phyloP scores from a whole-genome alignment of 768 basidiomycete species.

The Lentinus brumalis region DNA sequence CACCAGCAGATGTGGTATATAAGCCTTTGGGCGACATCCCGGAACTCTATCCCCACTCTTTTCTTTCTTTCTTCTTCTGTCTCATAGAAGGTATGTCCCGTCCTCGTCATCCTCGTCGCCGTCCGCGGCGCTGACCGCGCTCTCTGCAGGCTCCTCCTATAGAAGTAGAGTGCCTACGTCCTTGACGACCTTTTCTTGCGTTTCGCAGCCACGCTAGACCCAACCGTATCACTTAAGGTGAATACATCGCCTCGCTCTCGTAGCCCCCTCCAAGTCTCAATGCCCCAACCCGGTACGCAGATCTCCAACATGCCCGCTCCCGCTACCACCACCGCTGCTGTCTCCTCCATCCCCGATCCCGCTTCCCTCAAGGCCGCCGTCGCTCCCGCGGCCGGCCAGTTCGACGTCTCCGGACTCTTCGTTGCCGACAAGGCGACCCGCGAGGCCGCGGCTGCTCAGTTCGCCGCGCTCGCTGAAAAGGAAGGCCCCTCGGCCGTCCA shows the following conservation, averaged over 20 bases:
- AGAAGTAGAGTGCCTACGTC: slow-evolving; percentile 65
- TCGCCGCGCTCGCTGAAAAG: slow-evolving; percentile 80
- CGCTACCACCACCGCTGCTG: slow-evolving; percentile 69
- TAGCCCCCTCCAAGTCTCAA: slow-evolving; percentile 6
- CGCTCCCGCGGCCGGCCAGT: slow-evolving; percentile 56
- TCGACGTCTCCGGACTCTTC: slow-evolving; percentile 79
- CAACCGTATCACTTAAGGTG: slow-evolving; percentile 27
- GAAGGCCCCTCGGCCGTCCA: slow-evolving; percentile 79
- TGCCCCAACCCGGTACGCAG: slow-evolving; percentile 34
- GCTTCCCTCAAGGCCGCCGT: slow-evolving; percentile 70
- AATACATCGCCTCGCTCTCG: slow-evolving; percentile 11
- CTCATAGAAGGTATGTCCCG: slow-evolving; percentile 36
- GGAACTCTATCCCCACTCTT: slow-evolving; percentile 39
- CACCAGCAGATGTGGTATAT: slow-evolving; percentile 24
- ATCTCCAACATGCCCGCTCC: slow-evolving; percentile 81
- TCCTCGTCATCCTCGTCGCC: slow-evolving; percentile 1
- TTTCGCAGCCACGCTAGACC: slow-evolving; percentile 38
- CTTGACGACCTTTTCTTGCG: slow-evolving; percentile 47
- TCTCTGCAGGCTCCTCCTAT: slow-evolving; percentile 39
- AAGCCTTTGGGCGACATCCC: slow-evolving; percentile 20
- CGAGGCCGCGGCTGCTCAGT: slow-evolving; percentile 64
- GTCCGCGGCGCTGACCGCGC: slow-evolving; percentile 12
- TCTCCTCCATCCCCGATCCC: slow-evolving; percentile 59
- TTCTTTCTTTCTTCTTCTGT: slow-evolving; percentile 38
- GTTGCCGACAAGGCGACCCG: slow-evolving; percentile 84